Percentiles rank a stretch among this genome's conserved stretches.
These are phyloP conservation scores for Camelina laxa DNA, from an alignment of 345 rosid genomes.

Conservation along the genomic window DNA sequence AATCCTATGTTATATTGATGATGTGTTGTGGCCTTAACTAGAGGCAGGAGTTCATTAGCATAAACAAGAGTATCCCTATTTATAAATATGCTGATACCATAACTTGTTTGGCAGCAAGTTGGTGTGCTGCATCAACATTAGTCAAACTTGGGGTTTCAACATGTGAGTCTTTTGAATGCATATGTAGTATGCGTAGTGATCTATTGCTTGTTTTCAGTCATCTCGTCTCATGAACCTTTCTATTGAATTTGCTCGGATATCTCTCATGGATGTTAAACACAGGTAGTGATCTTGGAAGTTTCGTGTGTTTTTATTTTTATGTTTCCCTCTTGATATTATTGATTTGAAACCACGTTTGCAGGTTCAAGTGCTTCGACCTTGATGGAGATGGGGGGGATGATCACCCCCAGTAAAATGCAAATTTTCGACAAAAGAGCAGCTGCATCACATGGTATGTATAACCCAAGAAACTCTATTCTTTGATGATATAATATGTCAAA, in stretches of 20 bases:
- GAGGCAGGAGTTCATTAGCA: too few species aligned
- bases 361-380: slow-evolving; percentile 94
- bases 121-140: too few species aligned
- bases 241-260: slow-evolving; percentile 3
- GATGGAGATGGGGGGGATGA: slow-evolving; percentile 71
- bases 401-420: slow-evolving; percentile 82
- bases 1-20: too few species aligned
- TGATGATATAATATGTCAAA: slow-evolving; percentile 84
- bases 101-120: too few species aligned
- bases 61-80: too few species aligned
- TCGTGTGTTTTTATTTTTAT: not conserved
- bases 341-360: slow-evolving; percentile 35
- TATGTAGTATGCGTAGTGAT: not conserved
- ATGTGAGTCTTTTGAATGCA: too few species aligned
- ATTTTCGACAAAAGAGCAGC: slow-evolving; percentile 85
- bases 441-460: slow-evolving; percentile 86
- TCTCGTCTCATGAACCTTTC: not conserved
- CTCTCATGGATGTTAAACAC: slow-evolving; percentile 15
- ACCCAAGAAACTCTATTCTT: slow-evolving; percentile 77
- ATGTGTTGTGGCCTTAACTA: too few species aligned
- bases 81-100: too few species aligned
- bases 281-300: not conserved
- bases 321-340: not conserved
- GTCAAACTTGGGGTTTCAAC: too few species aligned
- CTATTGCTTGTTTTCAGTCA: not conserved